These are phyloP conservation scores for Exsudoporus frostii DNA, from an alignment of 768 basidiomycete genomes.

Conservation along the genomic window DNA sequence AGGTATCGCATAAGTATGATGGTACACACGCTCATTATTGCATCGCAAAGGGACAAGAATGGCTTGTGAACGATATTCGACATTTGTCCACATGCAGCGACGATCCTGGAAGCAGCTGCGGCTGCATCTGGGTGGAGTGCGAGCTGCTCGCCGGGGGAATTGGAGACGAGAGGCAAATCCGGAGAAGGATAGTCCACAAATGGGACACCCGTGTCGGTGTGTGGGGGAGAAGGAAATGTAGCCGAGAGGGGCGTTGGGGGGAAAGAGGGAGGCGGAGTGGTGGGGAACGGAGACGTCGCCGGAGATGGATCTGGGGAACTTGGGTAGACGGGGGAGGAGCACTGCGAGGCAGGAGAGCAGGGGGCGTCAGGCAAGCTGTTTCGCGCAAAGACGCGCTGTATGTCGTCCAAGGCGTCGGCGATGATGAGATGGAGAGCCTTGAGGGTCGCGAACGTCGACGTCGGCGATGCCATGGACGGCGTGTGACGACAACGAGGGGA, in stretches of 20 bases:
- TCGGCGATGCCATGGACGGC: slow-evolving; percentile 28
- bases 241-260: slow-evolving; percentile 31
- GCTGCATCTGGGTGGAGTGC: slow-evolving; percentile 58
- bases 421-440: slow-evolving; percentile 64
- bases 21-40: slow-evolving; percentile 59
- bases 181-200: slow-evolving; percentile 54
- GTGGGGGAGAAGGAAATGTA: slow-evolving; percentile 17
- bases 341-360: slow-evolving; percentile 11
- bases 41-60: slow-evolving; percentile 71
- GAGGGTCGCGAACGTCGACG: slow-evolving; percentile 61
- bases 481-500: slow-evolving; percentile 10
- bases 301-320: slow-evolving; percentile 36
- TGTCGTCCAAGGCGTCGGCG: slow-evolving; percentile 65
- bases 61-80: slow-evolving; percentile 62
- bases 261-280: slow-evolving; percentile 26
- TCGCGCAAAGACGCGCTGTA: slow-evolving; percentile 54
- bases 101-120: slow-evolving; percentile 58
- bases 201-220: neutral
- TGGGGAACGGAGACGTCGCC: slow-evolving; percentile 17
- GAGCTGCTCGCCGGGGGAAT: slow-evolving; percentile 50
- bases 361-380: slow-evolving; percentile 4
- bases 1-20: neutral
- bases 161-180: slow-evolving; percentile 44
- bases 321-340: slow-evolving; percentile 17
- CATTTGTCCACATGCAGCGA: slow-evolving; percentile 69